Percentiles rank a stretch among this genome's conserved stretches.
phyloP scores from a whole-genome alignment of 129 eudicot genomes.

The Sambucus nigra region DNA sequence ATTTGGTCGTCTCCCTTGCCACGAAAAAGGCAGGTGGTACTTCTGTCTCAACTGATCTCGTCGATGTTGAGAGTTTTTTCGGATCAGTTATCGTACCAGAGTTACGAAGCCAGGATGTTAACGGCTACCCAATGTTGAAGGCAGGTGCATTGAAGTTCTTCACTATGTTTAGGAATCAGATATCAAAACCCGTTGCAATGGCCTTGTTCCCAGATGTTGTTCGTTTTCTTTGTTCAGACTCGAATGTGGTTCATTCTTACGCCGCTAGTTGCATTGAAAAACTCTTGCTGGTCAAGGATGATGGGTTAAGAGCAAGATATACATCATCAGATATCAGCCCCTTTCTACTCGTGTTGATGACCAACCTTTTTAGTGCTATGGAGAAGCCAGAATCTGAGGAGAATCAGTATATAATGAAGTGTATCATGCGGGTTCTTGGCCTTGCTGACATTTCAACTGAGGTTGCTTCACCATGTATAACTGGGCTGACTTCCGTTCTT shows the following conservation, averaged over 20 bases:
- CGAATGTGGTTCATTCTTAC: constrained; percentile 93
- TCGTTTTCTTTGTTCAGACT: constrained; percentile 59
- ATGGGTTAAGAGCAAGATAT: constrained; percentile 60
- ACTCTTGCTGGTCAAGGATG: constrained; percentile 79
- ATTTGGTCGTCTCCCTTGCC: constrained; percentile 76
- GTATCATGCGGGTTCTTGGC: constrained; percentile 93
- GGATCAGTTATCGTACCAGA: constrained; percentile 78
- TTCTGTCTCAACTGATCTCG: constrained; percentile 69
- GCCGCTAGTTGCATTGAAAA: constrained; percentile 96
- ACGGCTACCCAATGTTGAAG: constrained; percentile 72
- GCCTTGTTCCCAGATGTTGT: constrained; percentile 75
- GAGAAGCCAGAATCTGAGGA: constrained; percentile 86
- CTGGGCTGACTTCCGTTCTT: constrained; percentile 56
- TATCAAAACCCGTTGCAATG: constrained; percentile 58
- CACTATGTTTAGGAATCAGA: constrained; percentile 59
- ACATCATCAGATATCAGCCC: constrained; percentile 64
- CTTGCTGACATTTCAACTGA: constrained; percentile 72
- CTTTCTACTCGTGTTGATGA: constrained; percentile 57
- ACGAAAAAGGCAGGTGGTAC: constrained; percentile 61
- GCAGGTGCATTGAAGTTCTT: constrained; percentile 90
- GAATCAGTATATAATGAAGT: constrained; percentile 90
- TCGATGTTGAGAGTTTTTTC: constrained; percentile 73
- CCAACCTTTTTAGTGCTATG: constrained; percentile 79
- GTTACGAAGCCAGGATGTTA: constrained; percentile 67
- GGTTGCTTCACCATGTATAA: constrained; percentile 71